Conservation (phyloP, 192 early-diverging fungal species). For the Coemansia erecta region DNA sequence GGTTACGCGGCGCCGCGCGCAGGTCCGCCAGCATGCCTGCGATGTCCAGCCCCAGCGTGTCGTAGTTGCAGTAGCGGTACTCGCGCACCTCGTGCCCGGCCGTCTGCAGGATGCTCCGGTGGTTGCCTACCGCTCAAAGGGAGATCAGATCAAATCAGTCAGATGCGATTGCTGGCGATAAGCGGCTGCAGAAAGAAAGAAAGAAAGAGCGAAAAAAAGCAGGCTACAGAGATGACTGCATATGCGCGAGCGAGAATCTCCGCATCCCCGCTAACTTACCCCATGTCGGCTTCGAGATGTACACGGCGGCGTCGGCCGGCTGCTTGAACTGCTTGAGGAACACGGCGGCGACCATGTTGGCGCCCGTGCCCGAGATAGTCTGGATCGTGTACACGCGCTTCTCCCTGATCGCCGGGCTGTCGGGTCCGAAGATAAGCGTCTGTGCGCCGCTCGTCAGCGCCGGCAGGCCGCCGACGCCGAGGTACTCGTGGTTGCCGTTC, state of each 20-base stretch:
- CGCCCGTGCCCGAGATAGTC: slow-evolving; percentile 95
- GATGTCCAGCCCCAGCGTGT: slow-evolving; percentile 74
- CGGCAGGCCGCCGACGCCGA: slow-evolving; percentile 80
- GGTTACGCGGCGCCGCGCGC: slow-evolving; percentile 67
- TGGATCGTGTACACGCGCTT: slow-evolving; percentile 74
- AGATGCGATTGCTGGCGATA: slow-evolving; percentile 2
- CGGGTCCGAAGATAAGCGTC: slow-evolving; percentile 76
- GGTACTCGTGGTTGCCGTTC: slow-evolving; percentile 88
- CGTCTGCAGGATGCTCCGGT: slow-evolving; percentile 82
- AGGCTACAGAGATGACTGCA: too few species aligned
- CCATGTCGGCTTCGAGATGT: slow-evolving; percentile 97
- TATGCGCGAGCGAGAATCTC: too few species aligned
- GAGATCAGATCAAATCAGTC: background rate
- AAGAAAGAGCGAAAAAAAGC: slow-evolving; percentile 8
- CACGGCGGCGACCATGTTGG: slow-evolving; percentile 77
- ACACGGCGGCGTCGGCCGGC: slow-evolving; percentile 61
- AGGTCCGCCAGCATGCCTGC: slow-evolving; percentile 72
- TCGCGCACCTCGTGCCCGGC: slow-evolving; percentile 81
- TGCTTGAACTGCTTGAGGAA: slow-evolving; percentile 77
- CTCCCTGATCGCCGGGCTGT: slow-evolving; percentile 69
- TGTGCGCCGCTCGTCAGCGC: slow-evolving; percentile 78
- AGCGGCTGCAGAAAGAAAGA: too few species aligned
- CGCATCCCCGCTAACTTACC: too few species aligned
- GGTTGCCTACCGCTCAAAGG: slow-evolving; percentile 59
- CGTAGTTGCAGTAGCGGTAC: slow-evolving; percentile 89